phyloP scores from a whole-genome alignment of 768 basidiomycete species.

The Lactifluus pinguis region DNA sequence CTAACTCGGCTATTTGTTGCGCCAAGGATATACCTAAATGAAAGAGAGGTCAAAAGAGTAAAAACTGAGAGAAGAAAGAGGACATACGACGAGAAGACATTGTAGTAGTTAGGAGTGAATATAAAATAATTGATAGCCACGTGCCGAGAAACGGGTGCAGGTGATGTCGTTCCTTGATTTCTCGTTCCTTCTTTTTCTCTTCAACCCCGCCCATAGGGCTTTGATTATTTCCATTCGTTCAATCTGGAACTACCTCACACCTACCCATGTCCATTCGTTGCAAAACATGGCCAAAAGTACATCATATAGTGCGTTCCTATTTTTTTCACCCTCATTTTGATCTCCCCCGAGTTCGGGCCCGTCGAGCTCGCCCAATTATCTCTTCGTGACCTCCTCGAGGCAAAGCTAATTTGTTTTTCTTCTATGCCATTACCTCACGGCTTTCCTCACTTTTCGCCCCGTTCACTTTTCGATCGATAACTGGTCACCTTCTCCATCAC shows the following conservation, averaged over 20 bases:
- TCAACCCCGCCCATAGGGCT: constrained; percentile 16
- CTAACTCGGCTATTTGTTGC: constrained; percentile 76
- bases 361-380: background rate
- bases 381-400: constrained; percentile 17
- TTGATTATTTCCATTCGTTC: constrained; percentile 18
- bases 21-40: constrained; percentile 48
- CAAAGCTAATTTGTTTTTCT: constrained; percentile 8
- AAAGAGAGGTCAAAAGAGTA: background rate
- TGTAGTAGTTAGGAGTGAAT: background rate
- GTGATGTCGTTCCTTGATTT: background rate
- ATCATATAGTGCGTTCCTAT: constrained; percentile 24
- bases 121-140: constrained; percentile 2
- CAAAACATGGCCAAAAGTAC: constrained; percentile 35
- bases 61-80: constrained; percentile 5
- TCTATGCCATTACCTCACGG: constrained; percentile 14
- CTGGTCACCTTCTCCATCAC: background rate
- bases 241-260: constrained; percentile 35
- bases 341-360: constrained; percentile 20
- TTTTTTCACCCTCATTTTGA: constrained; percentile 20
- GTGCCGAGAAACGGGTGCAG: constrained; percentile 2
- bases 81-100: constrained; percentile 19
- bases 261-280: constrained; percentile 36
- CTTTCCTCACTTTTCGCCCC: constrained; percentile 9
- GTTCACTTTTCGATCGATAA: constrained; percentile 10
- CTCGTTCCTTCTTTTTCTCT: background rate